Conservation (phyloP, 441 rosid genomes). For the Adansonia madagascariensis region DNA sequence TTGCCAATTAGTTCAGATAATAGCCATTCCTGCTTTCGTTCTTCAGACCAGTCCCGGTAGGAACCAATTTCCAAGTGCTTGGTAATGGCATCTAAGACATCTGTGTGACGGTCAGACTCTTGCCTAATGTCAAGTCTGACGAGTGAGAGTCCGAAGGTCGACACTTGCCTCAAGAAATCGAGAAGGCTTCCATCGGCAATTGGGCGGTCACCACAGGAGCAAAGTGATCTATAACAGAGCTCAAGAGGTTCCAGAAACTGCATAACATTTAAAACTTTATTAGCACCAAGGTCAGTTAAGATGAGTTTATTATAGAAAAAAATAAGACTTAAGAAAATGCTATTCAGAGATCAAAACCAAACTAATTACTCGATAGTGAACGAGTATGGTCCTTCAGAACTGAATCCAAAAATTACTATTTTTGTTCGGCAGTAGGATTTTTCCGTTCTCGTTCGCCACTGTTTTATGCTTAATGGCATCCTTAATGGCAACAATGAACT, state of each 20-base stretch:
- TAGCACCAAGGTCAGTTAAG: not conserved
- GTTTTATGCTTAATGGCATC: not conserved
- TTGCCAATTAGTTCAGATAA: constrained; percentile 84
- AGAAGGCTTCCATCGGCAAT: constrained; percentile 98
- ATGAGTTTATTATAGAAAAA: not conserved
- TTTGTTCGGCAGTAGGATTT: not conserved
- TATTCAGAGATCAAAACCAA: constrained; percentile 1
- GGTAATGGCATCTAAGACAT: constrained; percentile 87
- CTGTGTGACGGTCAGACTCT: constrained; percentile 97
- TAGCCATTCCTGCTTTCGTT: constrained; percentile 83
- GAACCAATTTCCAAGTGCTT: constrained; percentile 83
- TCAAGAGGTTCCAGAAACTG: constrained; percentile 97
- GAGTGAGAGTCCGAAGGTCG: constrained; percentile 91
- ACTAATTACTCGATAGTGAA: not conserved
- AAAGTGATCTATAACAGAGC: constrained; percentile 83
- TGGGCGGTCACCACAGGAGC: constrained; percentile 83
- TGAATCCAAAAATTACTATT: not conserved
- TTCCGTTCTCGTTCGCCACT: not conserved
- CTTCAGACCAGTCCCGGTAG: constrained; percentile 91
- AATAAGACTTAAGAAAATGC: not conserved
- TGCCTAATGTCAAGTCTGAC: constrained; percentile 95
- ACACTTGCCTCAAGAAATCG: constrained; percentile 92
- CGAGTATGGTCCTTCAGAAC: not conserved
- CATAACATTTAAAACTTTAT: constrained; percentile 12
- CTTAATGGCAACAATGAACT: not conserved